Evolutionary conservation across 2,329 filamentous ascomycete species (phyloP).

Genomic region (Cladosporium sp.): DNA sequence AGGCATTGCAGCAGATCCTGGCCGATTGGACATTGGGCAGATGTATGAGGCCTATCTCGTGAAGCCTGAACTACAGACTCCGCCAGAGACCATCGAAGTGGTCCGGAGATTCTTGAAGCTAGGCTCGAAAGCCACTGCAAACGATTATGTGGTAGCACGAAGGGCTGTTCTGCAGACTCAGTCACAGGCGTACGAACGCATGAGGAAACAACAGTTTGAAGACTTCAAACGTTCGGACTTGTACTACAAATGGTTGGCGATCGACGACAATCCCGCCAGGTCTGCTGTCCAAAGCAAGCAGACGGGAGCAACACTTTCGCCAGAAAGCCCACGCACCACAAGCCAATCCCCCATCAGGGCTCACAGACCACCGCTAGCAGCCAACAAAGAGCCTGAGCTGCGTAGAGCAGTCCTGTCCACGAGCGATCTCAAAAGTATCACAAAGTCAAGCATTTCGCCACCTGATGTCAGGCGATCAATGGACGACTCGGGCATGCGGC

Average conservation of each 20-base stretch:
- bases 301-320: constrained; percentile 15
- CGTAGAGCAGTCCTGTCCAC: constrained; percentile 57
- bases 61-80: constrained; percentile 73
- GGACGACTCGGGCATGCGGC: constrained; percentile 52
- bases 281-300: constrained; percentile 21
- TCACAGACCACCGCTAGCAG: constrained; percentile 21
- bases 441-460: constrained; percentile 41
- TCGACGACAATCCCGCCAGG: constrained; percentile 58
- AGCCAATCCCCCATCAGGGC: constrained; percentile 18
- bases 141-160: constrained; percentile 78
- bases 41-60: constrained; percentile 87
- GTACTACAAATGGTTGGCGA: constrained; percentile 92
- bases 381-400: constrained; percentile 43
- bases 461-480: constrained; percentile 60
- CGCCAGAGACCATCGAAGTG: constrained; percentile 61
- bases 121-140: constrained; percentile 68
- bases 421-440: constrained; percentile 50
- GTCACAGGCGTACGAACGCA: constrained; percentile 74
- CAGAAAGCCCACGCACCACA: constrained; percentile 14
- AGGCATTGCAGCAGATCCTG: constrained; percentile 60
- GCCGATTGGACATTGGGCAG: constrained; percentile 81
- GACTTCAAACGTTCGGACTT: constrained; percentile 89
- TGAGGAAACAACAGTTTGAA: constrained; percentile 75
- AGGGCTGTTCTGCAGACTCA: constrained; percentile 78
- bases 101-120: constrained; percentile 76